Evolutionary conservation across 1,284 basidiomycete species (phyloP).

Genomic region (Sphagnurus paluster): DNA sequence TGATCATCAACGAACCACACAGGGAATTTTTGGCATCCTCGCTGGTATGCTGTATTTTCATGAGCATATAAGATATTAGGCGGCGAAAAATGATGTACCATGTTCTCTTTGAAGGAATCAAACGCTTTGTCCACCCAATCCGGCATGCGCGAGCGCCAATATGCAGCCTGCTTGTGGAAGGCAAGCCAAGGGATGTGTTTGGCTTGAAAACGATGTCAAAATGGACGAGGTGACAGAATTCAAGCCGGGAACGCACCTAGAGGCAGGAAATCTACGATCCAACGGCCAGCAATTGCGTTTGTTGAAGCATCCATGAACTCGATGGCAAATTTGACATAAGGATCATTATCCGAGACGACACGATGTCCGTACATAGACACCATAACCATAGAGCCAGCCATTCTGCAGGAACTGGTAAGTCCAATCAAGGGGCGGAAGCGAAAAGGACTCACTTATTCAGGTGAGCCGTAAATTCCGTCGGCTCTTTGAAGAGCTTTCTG

Average conservation of each 20-base stretch:
- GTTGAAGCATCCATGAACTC: constrained; percentile 19
- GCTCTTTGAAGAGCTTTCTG: constrained; percentile 6
- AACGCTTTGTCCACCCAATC: constrained; percentile 21
- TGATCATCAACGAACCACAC: constrained; percentile 20
- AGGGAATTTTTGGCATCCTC: constrained; percentile 19
- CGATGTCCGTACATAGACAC: constrained; percentile 24
- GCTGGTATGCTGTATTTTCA: constrained; percentile 12
- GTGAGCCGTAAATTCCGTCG: constrained; percentile 11
- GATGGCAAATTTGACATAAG: constrained; percentile 26
- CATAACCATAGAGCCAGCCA: constrained; percentile 23
- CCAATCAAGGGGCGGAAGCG: neutral
- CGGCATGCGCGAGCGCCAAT: constrained; percentile 16
- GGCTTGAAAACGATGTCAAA: constrained; percentile 1
- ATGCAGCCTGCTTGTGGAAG: constrained; percentile 17
- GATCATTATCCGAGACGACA: constrained; percentile 18
- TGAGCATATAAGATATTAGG: neutral
- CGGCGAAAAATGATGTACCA: constrained; percentile 9
- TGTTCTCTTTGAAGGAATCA: constrained; percentile 18
- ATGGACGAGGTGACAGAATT: neutral
- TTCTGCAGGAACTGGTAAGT: constrained; percentile 9
- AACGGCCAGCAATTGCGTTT: constrained; percentile 18
- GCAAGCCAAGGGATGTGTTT: constrained; percentile 16
- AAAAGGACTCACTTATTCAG: constrained; percentile 15
- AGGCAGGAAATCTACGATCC: constrained; percentile 19
- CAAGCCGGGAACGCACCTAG: constrained; percentile 3